A percentile compares a stretch with the other conserved stretches of the same genome.
phyloP scores from a whole-genome alignment of 2,329 filamentous ascomycete genomes.

The Zarea fungicola region DNA sequence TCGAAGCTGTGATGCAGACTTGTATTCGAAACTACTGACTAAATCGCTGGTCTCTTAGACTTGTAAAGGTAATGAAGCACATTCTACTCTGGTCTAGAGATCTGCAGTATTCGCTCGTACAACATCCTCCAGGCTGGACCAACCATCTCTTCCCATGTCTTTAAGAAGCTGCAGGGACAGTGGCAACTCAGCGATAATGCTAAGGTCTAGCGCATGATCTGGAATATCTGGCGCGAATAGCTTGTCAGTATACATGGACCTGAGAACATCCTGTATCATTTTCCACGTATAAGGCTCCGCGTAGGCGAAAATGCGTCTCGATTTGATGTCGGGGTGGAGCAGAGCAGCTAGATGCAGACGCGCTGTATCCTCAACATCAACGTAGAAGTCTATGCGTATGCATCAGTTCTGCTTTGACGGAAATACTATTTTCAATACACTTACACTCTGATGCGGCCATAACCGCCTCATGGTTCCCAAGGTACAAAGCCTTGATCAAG shows the following conservation, averaged over 20 bases:
- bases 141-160: too few relatives aligned
- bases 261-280: constrained; percentile 16
- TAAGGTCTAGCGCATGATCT: too few relatives aligned
- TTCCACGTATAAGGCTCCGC: constrained; percentile 18
- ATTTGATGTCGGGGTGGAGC: constrained; percentile 18
- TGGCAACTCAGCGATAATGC: too few relatives aligned
- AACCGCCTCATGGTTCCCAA: constrained; percentile 14
- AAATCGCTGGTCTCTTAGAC: too few relatives aligned
- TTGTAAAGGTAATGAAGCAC: too few relatives aligned
- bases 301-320: constrained; percentile 22
- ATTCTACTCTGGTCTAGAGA: too few relatives aligned
- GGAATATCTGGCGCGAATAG: constrained; percentile 12
- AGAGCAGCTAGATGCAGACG: constrained; percentile 23
- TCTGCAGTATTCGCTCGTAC: too few relatives aligned
- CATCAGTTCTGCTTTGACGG: not conserved
- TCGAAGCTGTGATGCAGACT: too few relatives aligned
- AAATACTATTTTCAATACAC: not conserved
- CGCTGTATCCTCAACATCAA: constrained; percentile 21
- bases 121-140: too few relatives aligned
- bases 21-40: too few relatives aligned
- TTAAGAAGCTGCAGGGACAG: too few relatives aligned
- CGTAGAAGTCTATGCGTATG: constrained; percentile 13
- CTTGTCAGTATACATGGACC: constrained; percentile 15
- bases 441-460: constrained; percentile 3
- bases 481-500: constrained; percentile 18